Evolutionary conservation across 108 stramenopile genomes (phyloP).

Genomic region (Skeletonema potamos): DNA sequence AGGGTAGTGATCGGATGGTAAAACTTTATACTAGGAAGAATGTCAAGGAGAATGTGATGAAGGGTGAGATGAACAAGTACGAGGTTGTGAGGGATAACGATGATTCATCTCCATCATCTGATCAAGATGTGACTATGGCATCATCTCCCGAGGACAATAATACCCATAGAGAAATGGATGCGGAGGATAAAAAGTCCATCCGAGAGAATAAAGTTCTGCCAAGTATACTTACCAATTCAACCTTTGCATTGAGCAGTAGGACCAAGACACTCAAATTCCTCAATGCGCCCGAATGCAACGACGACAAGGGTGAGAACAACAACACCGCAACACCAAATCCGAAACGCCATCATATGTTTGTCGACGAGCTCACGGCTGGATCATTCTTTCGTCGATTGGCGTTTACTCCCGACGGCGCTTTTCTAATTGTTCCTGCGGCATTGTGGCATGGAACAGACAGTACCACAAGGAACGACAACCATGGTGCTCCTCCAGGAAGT

Average conservation of each 20-base stretch:
- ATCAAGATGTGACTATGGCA: conserved; percentile 10
- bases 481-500: conserved; percentile 7
- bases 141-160: not conserved
- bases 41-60: conserved; percentile 50
- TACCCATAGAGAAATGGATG: not conserved
- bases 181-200: conserved; percentile 19
- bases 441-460: conserved; percentile 59
- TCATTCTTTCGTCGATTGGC: conserved; percentile 91
- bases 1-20: conserved; percentile 87
- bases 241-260: conserved; percentile 36
- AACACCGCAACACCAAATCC: not conserved
- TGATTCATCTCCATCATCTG: not conserved
- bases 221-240: conserved; percentile 10
- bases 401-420: conserved; percentile 92
- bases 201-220: conserved; percentile 17
- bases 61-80: conserved; percentile 50
- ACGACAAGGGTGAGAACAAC: not conserved
- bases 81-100: conserved; percentile 1
- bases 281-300: not conserved
- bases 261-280: conserved; percentile 41
- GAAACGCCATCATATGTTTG: conserved; percentile 70
- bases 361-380: conserved; percentile 84
- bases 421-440: conserved; percentile 89
- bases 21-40: conserved; percentile 65
- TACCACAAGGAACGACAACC: not conserved